Base-by-base conservation (phyloP, 1,284 basidiomycete genomes). In the Erythrobasidium hasegawianum region DNA sequence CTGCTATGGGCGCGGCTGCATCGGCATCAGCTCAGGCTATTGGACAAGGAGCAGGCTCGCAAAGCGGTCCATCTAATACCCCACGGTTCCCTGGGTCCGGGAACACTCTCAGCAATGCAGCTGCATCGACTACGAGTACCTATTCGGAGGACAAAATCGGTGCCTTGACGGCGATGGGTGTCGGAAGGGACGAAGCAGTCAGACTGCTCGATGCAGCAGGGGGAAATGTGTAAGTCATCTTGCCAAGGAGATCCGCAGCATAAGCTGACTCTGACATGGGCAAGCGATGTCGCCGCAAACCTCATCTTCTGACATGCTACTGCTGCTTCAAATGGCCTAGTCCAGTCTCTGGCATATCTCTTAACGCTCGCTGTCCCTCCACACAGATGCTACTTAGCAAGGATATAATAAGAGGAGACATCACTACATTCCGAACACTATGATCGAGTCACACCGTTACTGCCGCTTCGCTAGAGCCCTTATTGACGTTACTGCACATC, bases 191-290 rank as follows among this genome's bases (percentile, higher is more conserved):
- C 56, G 79, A 87, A 33, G 94, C 94, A 0, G 84, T 90, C 14
- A 83, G 83, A 58, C 81, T 87, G 22, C 79, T 97, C 61, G 84
- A 88, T 20, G 88, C 89, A 4, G 83, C 89, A 1, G 85, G 84
- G 1, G 94, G 94, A 0, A 91, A 95, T 41, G 61, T 64, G 61
- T 64, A 29, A 57, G 61, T 50, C 11, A 20, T 7, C 2, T 43
- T 18, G 14, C 3, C 14, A 5, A 14, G n/a, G n/a, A 47, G 41
- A n/a, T 1, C 24, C 22, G 14, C 5, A 22, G 14, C 10, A 33
- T 26, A 22, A 18, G 50, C 13, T 2, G 7, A 14, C 20, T 20
- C 29, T 18, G 11, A n/a, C n/a, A 22, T 24, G 14, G 38, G 14
- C 39, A 18, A 64, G 61, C n/a, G 61, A 64, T 27, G 56, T 64